A percentile compares a stretch with the other conserved stretches of the same genome.
phyloP scores from a whole-genome alignment of 805 yeast genomes.

The Citeromyces nyonsensis region DNA sequence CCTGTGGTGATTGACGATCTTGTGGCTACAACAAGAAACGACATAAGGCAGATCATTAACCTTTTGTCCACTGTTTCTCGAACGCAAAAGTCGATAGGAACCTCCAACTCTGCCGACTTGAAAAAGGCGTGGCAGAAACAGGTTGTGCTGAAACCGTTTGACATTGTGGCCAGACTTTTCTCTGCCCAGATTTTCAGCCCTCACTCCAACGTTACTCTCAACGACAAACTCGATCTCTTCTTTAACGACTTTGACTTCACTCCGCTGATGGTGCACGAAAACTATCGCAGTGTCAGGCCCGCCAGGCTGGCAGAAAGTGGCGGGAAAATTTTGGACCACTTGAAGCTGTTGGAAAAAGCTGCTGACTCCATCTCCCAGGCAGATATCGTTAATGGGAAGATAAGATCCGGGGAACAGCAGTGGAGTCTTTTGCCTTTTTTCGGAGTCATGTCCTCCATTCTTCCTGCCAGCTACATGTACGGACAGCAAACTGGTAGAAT shows the following conservation, averaged over 20 bases:
- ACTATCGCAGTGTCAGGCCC: conserved; percentile 62
- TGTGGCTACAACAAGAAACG: conserved; percentile 75
- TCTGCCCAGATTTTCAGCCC: conserved; percentile 43
- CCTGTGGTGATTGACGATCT: conserved; percentile 71
- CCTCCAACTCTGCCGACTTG: conserved; percentile 46
- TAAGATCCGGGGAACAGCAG: conserved; percentile 83
- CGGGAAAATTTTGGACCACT: conserved; percentile 27
- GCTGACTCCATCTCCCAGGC: conserved; percentile 79
- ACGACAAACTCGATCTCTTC: conserved; percentile 76
- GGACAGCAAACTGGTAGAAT: conserved; percentile 59
- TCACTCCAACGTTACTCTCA: conserved; percentile 36
- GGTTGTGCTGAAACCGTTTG: conserved; percentile 84
- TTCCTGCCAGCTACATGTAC: conserved; percentile 61
- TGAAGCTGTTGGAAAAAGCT: conserved; percentile 57
- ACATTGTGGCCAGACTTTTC: conserved; percentile 58
- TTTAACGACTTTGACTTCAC: conserved; percentile 92
- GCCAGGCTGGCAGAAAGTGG: conserved; percentile 8
- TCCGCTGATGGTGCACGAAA: conserved; percentile 93
- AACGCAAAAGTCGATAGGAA: conserved; percentile 50
- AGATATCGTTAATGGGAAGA: conserved; percentile 67
- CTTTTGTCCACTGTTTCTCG: conserved; percentile 72
- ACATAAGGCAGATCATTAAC: conserved; percentile 88
- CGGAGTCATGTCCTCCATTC: conserved; percentile 72
- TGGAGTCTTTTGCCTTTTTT: conserved; percentile 92
- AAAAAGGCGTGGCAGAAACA: conserved; percentile 77